Evolutionary conservation across 202 grass and related monocot species (phyloP).

Genomic region (Elaeis oleifera): DNA sequence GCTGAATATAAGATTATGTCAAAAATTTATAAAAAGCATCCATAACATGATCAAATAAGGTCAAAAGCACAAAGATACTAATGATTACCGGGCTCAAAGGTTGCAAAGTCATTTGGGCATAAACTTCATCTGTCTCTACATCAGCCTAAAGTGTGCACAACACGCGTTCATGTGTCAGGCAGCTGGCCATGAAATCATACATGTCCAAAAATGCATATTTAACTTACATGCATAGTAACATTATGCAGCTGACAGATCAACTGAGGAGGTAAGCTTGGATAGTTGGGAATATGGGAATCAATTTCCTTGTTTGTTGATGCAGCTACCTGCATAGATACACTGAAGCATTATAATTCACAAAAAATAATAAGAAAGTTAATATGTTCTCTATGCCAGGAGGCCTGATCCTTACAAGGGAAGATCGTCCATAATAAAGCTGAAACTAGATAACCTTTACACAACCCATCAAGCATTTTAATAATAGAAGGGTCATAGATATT

Average conservation of each 20-base stretch:
- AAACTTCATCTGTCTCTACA: slow-evolving; percentile 93
- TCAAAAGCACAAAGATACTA: slow-evolving; percentile 2
- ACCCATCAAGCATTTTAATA: too few species aligned
- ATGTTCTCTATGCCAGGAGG: too few species aligned
- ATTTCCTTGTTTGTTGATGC: slow-evolving; percentile 99
- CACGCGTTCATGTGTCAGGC: background rate
- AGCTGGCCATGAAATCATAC: slow-evolving; percentile 2
- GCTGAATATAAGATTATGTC: slow-evolving; percentile 43
- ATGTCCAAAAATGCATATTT: background rate
- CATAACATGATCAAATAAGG: slow-evolving; percentile 1
- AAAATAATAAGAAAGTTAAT: too few species aligned
- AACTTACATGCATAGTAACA: slow-evolving; percentile 94
- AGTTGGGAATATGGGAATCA: slow-evolving; percentile 84
- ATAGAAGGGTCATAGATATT: too few species aligned
- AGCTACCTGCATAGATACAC: slow-evolving; percentile 50
- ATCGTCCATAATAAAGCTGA: too few species aligned
- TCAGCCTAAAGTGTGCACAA: slow-evolving; percentile 49
- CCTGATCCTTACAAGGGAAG: too few species aligned
- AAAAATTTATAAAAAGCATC: background rate
- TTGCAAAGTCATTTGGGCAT: slow-evolving; percentile 94
- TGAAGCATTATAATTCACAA: too few species aligned
- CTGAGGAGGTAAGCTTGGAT: slow-evolving; percentile 86
- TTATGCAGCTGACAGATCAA: slow-evolving; percentile 96
- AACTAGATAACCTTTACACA: too few species aligned
- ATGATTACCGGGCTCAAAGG: slow-evolving; percentile 71